Conservation (phyloP, 2,329 filamentous ascomycete genomes). For the Epichloe glyceriae region DNA sequence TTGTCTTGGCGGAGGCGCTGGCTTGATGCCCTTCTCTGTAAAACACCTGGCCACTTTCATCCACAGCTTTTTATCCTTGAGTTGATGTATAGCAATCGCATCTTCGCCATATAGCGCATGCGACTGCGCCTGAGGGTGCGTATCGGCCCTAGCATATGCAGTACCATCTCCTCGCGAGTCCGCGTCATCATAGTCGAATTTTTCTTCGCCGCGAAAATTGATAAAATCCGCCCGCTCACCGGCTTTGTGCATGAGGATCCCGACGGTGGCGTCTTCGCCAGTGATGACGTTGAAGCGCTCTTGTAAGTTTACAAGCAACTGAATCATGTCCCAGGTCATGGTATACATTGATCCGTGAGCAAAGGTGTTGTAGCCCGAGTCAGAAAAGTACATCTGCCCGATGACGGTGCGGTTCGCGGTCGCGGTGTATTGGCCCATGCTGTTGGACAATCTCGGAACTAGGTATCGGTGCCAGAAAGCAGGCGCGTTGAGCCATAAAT, state of each 20-base stretch:
- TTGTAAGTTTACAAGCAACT: slow-evolving; percentile 16
- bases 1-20: slow-evolving; percentile 5
- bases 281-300: slow-evolving; percentile 13
- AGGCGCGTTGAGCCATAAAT: slow-evolving; percentile 19
- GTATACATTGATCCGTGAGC: slow-evolving; percentile 23
- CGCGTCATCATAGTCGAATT: slow-evolving; percentile 18
- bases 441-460: slow-evolving; percentile 11
- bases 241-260: slow-evolving; percentile 17
- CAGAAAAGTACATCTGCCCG: slow-evolving; percentile 17
- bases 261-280: slow-evolving; percentile 18
- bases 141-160: slow-evolving; percentile 15
- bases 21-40: slow-evolving; percentile 15
- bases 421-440: slow-evolving; percentile 3
- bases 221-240: slow-evolving; percentile 13
- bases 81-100: slow-evolving; percentile 15
- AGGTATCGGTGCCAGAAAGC: slow-evolving; percentile 19
- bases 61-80: slow-evolving; percentile 15
- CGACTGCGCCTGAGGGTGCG: slow-evolving; percentile 12
- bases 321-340: slow-evolving; percentile 20
- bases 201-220: slow-evolving; percentile 17
- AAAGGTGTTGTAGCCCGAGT: slow-evolving; percentile 13
- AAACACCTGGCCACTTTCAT: slow-evolving; percentile 18
- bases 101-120: slow-evolving; percentile 14
- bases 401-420: slow-evolving; percentile 15
- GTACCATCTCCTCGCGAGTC: slow-evolving; percentile 16